Evolutionary conservation across 805 yeast species (phyloP).

Genomic region (Isabelozyma gotoi): DNA sequence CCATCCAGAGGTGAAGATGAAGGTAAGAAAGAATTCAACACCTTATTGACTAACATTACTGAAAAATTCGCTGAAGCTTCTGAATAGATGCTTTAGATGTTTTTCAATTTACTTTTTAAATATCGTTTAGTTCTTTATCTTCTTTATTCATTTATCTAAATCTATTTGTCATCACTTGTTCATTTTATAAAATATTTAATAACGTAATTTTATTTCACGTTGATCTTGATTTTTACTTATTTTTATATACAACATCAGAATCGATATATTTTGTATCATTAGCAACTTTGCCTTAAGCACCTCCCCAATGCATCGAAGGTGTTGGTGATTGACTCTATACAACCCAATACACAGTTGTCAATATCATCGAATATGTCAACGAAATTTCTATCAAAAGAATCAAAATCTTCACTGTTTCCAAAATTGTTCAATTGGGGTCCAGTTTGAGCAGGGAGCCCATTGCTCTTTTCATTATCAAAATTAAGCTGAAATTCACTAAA

Average conservation of each 20-base stretch:
- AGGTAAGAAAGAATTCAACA: constrained; percentile 73
- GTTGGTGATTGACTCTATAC: constrained; percentile 1
- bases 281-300: neutral
- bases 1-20: constrained; percentile 88
- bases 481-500: constrained; percentile 15
- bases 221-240: neutral
- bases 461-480: constrained; percentile 15
- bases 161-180: constrained; percentile 1
- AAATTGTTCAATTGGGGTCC: neutral
- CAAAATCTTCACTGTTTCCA: neutral
- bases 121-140: constrained; percentile 1
- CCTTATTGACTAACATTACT: constrained; percentile 68
- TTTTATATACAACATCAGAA: neutral
- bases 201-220: neutral
- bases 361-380: constrained; percentile 15
- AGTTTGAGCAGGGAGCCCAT: neutral
- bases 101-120: constrained; percentile 1
- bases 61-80: constrained; percentile 95
- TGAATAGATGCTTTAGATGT: constrained; percentile 49
- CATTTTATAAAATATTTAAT: neutral
- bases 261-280: too few relatives aligned
- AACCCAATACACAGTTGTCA: constrained; percentile 16
- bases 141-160: neutral
- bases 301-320: neutral
- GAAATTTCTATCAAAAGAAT: constrained; percentile 14